Percentiles rank a stretch among this genome's conserved stretches.
Conservation (phyloP, 768 basidiomycete genomes). For the Amanita inopinata region DNA sequence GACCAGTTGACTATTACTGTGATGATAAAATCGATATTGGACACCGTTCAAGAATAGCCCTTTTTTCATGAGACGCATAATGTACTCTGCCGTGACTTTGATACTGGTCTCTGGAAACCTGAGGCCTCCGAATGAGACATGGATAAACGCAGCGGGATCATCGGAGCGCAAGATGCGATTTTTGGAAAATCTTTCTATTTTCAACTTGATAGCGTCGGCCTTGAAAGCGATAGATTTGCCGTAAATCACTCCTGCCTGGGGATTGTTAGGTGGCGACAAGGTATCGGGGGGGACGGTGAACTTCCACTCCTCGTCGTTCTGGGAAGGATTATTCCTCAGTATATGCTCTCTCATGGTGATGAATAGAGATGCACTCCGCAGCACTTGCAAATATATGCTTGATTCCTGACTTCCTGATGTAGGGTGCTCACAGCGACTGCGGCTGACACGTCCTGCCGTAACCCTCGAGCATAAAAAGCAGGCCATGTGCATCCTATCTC, state of each 20-base stretch:
- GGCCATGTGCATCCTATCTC: neutral
- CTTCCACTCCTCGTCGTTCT: constrained; percentile 43
- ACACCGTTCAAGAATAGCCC: constrained; percentile 48
- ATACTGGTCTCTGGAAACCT: constrained; percentile 45
- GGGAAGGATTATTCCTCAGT: constrained; percentile 30
- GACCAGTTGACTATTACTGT: constrained; percentile 63
- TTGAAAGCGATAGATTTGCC: constrained; percentile 47
- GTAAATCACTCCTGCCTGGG: constrained; percentile 18
- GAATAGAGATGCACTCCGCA: neutral
- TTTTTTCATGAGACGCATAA: constrained; percentile 39
- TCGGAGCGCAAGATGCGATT: constrained; percentile 54
- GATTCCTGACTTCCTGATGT: neutral
- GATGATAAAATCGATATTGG: constrained; percentile 62
- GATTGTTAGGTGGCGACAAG: constrained; percentile 19
- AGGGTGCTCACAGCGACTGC: neutral
- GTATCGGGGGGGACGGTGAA: constrained; percentile 29
- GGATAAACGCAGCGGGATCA: constrained; percentile 45
- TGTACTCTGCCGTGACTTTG: constrained; percentile 43
- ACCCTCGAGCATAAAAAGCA: neutral
- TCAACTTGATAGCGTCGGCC: constrained; percentile 38
- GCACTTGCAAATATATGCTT: neutral
- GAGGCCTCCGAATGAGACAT: constrained; percentile 42
- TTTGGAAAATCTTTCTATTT: constrained; percentile 37
- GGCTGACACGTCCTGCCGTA: neutral
- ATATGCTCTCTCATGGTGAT: constrained; percentile 25